Evolutionary conservation across 2,329 filamentous ascomycete species (phyloP), one percentile per base, ranked within the genome.

Genomic region (Paracamarosporium sp.): DNA sequence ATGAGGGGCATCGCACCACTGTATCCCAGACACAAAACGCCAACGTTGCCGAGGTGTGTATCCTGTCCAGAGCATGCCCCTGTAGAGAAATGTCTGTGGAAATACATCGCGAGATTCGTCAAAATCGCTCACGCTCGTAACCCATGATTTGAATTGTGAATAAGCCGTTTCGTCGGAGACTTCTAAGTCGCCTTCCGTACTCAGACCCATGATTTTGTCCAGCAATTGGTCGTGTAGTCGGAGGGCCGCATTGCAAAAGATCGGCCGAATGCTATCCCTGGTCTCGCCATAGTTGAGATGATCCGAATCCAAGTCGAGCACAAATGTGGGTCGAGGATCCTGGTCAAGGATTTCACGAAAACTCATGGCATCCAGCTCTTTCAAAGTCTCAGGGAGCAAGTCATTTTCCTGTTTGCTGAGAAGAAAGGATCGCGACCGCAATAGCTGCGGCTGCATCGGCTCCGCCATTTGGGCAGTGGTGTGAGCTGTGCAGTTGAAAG

Each of bases 41-140:
- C 71, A 75, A 46, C 72, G 59, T 53, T 64, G 64, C 20, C 63
- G 56, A 38, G 75, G 61, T 5, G 67, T 74, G 6, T 67, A 72
- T 13, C 66, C 66, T 7, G 70, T 68, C 73, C 73, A 76, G 1
- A 75, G 61, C 17, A 73, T 55, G 20, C 60, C 64, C 17, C 62
- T 55, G 38, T 70, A 70, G 4, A 78, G 47, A 43, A 79, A 75
- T 7, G 77, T 79, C 0, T 79, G 71, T 0, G 80, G 80, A 40
- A 79, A 81, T 4, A 82, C 73, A 53, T 82, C 80, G 57, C 75
- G 74, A 2, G 79, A 79, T 50, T 80, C 78, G 45, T 81, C 79
- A 54, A 79, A 79, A 5, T 69, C 72, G 4, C 78, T 82, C 15
- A 78, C 69, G 0, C 78, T 71, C 0, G 78, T 78, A 0, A 76